Evolutionary conservation across 2,329 filamentous ascomycete species (phyloP).

Genomic region (Alternaria brassicicola): DNA sequence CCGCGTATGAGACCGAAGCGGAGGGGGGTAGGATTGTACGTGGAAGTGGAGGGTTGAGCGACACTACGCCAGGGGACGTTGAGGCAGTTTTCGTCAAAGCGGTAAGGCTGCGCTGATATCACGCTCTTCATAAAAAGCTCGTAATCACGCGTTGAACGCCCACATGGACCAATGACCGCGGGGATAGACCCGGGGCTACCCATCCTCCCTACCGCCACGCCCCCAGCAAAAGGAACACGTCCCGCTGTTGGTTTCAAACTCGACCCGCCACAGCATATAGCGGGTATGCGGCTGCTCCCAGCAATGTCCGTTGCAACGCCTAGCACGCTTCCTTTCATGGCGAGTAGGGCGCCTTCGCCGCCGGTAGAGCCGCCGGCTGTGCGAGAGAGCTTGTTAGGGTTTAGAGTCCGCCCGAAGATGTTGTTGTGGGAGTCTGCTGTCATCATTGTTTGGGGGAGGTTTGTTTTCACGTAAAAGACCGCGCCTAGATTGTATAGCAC

Average conservation of each 20-base stretch:
- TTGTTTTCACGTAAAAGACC: conserved; percentile 61
- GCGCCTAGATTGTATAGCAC: conserved; percentile 52
- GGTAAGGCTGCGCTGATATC: conserved; percentile 52
- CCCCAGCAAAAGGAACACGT: conserved; percentile 54
- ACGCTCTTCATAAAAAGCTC: conserved; percentile 53
- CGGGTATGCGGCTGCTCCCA: conserved; percentile 75
- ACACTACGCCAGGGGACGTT: conserved; percentile 56
- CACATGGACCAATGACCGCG: conserved; percentile 54
- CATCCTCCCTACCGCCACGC: conserved; percentile 36
- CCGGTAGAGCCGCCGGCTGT: conserved; percentile 70
- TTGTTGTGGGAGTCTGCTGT: conserved; percentile 64
- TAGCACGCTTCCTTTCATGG: conserved; percentile 63
- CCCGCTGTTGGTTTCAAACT: conserved; percentile 61
- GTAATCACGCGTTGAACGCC: conserved; percentile 50
- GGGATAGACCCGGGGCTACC: conserved; percentile 42
- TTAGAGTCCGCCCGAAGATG: conserved; percentile 66
- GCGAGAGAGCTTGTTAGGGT: conserved; percentile 65
- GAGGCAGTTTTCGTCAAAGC: conserved; percentile 51
- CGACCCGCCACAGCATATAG: conserved; percentile 68
- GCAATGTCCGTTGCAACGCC: conserved; percentile 69
- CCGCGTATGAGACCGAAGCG: conserved; percentile 58
- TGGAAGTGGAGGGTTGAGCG: conserved; percentile 5
- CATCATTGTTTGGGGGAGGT: conserved; percentile 58
- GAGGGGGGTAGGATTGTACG: conserved; percentile 30
- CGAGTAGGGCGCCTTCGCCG: conserved; percentile 67